phyloP scores from a whole-genome alignment of 1,284 basidiomycete genomes.

The Vanrija pseudolonga region DNA sequence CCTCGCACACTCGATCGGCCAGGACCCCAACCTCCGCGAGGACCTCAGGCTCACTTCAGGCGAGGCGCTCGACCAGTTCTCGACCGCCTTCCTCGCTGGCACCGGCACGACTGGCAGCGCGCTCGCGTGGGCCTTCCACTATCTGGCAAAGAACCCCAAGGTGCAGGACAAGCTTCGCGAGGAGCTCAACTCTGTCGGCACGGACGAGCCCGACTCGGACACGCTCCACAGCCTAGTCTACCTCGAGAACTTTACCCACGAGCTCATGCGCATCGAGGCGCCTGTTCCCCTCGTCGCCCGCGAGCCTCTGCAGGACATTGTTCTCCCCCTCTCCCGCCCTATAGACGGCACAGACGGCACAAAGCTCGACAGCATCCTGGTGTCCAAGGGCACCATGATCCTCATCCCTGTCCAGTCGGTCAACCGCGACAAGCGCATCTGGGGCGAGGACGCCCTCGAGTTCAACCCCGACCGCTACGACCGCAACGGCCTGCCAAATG shows the following conservation, averaged over 20 bases:
- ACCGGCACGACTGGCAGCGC: constrained; percentile 74
- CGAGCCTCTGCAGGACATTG: constrained; percentile 55
- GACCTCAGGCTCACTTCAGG: constrained; percentile 55
- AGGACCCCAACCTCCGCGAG: constrained; percentile 55
- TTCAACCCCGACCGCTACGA: constrained; percentile 53
- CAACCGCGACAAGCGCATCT: constrained; percentile 60
- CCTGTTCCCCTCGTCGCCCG: constrained; percentile 62
- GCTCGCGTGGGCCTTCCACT: constrained; percentile 69
- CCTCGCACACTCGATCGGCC: constrained; percentile 61
- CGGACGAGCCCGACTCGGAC: constrained; percentile 38
- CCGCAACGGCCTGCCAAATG: background rate
- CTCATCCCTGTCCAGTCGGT: constrained; percentile 54
- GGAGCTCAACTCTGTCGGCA: constrained; percentile 52
- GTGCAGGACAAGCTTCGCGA: constrained; percentile 59
- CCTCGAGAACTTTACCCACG: constrained; percentile 64
- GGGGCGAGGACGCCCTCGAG: constrained; percentile 64
- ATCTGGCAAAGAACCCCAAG: constrained; percentile 58
- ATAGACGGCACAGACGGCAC: constrained; percentile 46
- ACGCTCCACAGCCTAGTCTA: constrained; percentile 54
- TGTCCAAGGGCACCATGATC: constrained; percentile 38
- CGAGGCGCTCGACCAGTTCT: no score
- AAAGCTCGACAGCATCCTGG: constrained; percentile 34
- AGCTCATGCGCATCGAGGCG: constrained; percentile 62
- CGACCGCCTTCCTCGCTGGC: constrained; percentile 56
- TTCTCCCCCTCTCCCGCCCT: constrained; percentile 59